phyloP scores from a whole-genome alignment of 2,329 filamentous ascomycete species.

The Colletotrichum liaoningense region DNA sequence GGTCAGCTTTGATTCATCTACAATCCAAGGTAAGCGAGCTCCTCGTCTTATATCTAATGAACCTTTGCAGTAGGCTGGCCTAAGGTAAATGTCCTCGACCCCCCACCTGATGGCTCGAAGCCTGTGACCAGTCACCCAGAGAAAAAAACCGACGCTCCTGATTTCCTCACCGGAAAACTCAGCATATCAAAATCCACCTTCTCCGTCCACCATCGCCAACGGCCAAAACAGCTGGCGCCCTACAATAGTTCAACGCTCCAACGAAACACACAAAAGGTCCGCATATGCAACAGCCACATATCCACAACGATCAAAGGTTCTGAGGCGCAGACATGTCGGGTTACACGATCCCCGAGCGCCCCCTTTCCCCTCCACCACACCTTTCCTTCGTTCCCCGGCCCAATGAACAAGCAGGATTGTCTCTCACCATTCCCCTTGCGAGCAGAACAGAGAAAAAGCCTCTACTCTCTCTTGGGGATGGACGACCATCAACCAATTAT shows the following conservation, averaged over 20 bases:
- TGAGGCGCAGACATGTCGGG: not conserved
- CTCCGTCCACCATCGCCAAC: not conserved
- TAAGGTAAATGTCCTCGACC: not conserved
- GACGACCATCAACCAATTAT: not conserved
- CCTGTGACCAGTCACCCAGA: not conserved
- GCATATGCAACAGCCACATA: not conserved
- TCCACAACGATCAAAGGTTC: constrained; percentile 1
- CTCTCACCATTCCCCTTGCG: not conserved
- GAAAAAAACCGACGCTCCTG: too few species aligned
- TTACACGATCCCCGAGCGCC: constrained; percentile 6
- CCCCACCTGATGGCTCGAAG: not conserved
- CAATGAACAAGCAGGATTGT: not conserved
- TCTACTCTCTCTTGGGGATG: not conserved
- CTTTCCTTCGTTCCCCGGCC: constrained; percentile 1
- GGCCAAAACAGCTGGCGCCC: not conserved
- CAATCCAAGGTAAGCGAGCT: not conserved
- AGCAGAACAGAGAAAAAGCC: not conserved
- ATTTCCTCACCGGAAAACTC: not conserved
- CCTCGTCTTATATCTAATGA: not conserved
- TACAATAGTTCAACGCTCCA: not conserved
- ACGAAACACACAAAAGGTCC: not conserved
- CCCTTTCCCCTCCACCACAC: not conserved
- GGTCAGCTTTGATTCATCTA: not conserved
- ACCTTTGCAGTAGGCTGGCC: not conserved
- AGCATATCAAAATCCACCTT: not conserved